Evolutionary conservation across 768 basidiomycete genomes (phyloP), one percentile per base, ranked within the genome.

Genomic region (Boletus rubroflammeus): DNA sequence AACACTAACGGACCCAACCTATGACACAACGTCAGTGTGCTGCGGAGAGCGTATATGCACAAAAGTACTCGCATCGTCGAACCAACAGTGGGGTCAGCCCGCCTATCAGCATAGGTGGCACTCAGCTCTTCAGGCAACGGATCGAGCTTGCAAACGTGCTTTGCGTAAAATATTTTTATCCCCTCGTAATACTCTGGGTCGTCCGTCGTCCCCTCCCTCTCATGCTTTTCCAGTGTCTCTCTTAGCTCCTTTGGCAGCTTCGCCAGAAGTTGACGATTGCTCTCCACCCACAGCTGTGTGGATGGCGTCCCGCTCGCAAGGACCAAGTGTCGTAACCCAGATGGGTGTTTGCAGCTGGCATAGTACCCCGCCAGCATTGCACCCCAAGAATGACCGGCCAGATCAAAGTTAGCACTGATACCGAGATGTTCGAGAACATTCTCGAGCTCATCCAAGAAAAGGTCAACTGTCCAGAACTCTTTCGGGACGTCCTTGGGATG

Each of bases 301-400:
- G 72, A 73, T 9, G 72, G 68, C 0, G 71, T 67, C 0, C 70
- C 62, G 29, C 71, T 74, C 6, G 67, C 62, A 17, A 76, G 58
- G 26, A 75, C 65, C 1, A 76, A 57, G 9, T 64, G 72, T 42
- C 65, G 71, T 11, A 81, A 54, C 0, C 77, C 77, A 0, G 48
- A 23, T 3, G 78, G 78, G n/a, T 75, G 68, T 13, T 69, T 67
- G 15, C 67, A 59, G 35, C 72, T 65, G 7, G 60, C 77, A 46
- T 75, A 78, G 36, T 77, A 72, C 6, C 68, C 57, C 0, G 69
- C 80, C 9, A 84, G 69, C 68, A 81, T 81, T 1, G 77, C 81
- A 13, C 83, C 83, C 82, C 82, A 82, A 5, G 79, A 82, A 45
- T 84, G 82, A 0, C 83, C 83, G 1, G 76, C 57, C 2, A 84